Evolutionary conservation across 441 rosid species (phyloP).

Genomic region (Francoa sonchifolia): DNA sequence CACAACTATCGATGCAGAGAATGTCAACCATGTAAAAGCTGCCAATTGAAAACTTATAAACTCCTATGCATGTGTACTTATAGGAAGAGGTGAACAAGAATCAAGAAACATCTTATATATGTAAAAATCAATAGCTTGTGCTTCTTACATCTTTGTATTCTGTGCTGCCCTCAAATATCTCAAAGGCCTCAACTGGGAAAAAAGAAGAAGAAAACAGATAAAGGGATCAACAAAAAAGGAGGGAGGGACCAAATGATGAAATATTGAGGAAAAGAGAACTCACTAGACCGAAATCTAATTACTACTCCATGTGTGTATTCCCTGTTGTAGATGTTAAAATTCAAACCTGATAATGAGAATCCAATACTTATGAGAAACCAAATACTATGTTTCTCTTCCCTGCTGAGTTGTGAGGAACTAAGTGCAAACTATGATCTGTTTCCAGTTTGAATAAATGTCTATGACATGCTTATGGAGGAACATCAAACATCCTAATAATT

Average conservation of each 20-base stretch:
- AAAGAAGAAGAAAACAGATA: constrained; percentile 13
- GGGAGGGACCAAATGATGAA: constrained; percentile 7
- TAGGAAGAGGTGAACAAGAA: too few species aligned
- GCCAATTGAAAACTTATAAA: too few species aligned
- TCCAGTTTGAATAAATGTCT: too few species aligned
- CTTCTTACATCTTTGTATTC: constrained; percentile 60
- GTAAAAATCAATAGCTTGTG: constrained; percentile 5
- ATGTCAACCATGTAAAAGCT: too few species aligned
- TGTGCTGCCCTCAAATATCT: constrained; percentile 47
- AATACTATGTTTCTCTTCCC: too few species aligned
- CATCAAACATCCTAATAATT: constrained; percentile 3
- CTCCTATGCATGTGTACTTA: too few species aligned
- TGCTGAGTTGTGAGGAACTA: too few species aligned
- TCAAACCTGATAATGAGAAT: constrained; percentile 51
- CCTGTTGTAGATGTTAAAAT: constrained; percentile 44
- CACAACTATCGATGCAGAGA: constrained; percentile 3
- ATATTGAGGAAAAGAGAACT: constrained; percentile 12
- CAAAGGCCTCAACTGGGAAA: constrained; percentile 64
- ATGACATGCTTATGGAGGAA: constrained; percentile 1
- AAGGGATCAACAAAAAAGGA: constrained; percentile 14
- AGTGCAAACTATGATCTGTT: background rate
- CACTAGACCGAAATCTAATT: constrained; percentile 68
- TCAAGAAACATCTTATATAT: background rate
- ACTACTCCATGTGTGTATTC: constrained; percentile 61
- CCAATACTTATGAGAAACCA: background rate